Base-by-base conservation (phyloP, 2,329 filamentous ascomycete genomes). In the Colletotrichum karsti region DNA sequence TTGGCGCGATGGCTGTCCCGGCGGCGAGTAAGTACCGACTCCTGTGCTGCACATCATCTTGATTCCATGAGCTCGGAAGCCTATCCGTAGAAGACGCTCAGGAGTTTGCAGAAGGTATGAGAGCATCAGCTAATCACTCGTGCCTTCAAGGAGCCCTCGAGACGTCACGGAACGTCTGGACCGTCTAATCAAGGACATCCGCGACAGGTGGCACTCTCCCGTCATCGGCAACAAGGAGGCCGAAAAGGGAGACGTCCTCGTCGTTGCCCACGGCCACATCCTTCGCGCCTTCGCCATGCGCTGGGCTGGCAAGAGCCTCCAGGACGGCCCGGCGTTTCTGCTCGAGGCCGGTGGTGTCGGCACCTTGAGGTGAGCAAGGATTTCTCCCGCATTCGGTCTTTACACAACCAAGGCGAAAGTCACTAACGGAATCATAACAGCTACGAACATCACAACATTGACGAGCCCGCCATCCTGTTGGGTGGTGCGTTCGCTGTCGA, bases 201-300 rank as follows among this genome's bases (percentile, higher is more conserved):
- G 93, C 20, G 80, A 85, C 24, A 88, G 85, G 71, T 91, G 86
- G 79, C 92, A 94, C 72, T 78, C 78, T 3, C 86, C 86, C 0
- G 86, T 85, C 55, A 91, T 95, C 71, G 77, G 80, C 51, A 76
- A 76, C 64, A 76, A 75, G 55, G 73, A 82, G 26, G 81, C 80
- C 9, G 39, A 41, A 15, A 69, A 71, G 18, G 80, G 79, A 7
- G 80, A 82, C 76, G 69, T 83, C 75, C 9, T 88, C 24, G 85
- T 97, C 54, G 93, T 98, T 6, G 95, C 93, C 22, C 95, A 98
- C 77, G 95, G 95, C 0, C 95, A 97, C 81, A 95, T 97, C 63
- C 82, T 98, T 59, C 86, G 95, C 15, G 93, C 93, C 0, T 94
- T 98, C 77, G 94, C 95, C 7, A 93, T 95, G 84, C 87, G 94